These are phyloP conservation scores for Yarrowia sp. DNA, from an alignment of 805 yeast species.

Conservation along the genomic window DNA sequence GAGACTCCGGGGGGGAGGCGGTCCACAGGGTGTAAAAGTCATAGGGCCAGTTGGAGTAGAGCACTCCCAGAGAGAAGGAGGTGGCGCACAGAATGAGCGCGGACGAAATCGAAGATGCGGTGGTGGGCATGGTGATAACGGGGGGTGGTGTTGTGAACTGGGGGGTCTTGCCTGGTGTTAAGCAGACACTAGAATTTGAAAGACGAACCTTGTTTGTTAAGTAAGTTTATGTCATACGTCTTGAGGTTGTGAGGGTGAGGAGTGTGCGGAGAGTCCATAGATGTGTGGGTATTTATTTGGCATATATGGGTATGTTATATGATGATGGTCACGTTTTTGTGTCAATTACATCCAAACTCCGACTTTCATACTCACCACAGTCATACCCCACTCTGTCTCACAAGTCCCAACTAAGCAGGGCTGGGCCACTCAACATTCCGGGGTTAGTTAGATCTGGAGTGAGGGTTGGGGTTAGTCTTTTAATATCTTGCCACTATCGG, in stretches of 20 bases:
- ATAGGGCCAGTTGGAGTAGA: slow-evolving; percentile 78
- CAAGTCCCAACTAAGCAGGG: background rate
- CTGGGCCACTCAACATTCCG: slow-evolving; percentile 8
- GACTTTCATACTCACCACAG: background rate
- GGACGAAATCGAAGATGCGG: slow-evolving; percentile 39
- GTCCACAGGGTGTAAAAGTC: slow-evolving; percentile 75
- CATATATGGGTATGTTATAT: too few relatives aligned
- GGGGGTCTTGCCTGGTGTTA: background rate
- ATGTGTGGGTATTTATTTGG: background rate
- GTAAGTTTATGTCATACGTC: background rate
- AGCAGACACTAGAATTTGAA: too few relatives aligned
- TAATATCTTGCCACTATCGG: too few relatives aligned
- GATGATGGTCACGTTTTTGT: too few relatives aligned
- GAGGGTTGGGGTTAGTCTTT: background rate
- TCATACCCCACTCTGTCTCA: background rate
- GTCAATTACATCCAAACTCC: background rate
- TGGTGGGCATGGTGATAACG: slow-evolving; percentile 35
- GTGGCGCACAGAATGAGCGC: slow-evolving; percentile 44
- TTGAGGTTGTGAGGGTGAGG: background rate
- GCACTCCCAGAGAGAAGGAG: slow-evolving; percentile 76
- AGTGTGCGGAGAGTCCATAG: too few relatives aligned
- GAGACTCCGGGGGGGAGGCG: slow-evolving; percentile 48
- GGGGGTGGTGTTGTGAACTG: background rate
- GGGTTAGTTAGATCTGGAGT: background rate
- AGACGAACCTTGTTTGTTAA: background rate